Conservation (phyloP, 2,329 filamentous ascomycete genomes). For the Apiospora kogelbergensis region DNA sequence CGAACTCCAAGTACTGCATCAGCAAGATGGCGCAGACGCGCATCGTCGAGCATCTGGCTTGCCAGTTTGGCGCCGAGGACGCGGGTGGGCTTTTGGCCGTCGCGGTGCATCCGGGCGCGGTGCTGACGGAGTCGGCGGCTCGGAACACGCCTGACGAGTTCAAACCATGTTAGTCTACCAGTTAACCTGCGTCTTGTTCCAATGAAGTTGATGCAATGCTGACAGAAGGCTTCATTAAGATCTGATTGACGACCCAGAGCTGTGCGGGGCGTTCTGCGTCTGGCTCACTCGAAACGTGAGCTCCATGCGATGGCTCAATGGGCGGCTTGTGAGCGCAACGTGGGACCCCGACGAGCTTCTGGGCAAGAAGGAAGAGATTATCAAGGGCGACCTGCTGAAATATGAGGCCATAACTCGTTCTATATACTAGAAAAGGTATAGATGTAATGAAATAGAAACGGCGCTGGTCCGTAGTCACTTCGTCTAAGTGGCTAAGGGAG, state of each 20-base stretch:
- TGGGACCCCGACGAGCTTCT: neutral
- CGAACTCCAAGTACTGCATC: slow-evolving; percentile 3
- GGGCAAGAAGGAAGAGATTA: neutral
- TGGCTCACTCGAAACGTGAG: neutral
- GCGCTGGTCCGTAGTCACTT: neutral
- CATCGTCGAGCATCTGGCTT: neutral
- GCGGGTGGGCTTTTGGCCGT: neutral
- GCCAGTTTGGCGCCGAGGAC: neutral
- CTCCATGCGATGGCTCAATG: neutral
- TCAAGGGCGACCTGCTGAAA: neutral
- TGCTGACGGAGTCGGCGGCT: neutral
- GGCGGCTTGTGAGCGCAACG: neutral
- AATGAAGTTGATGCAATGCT: no score
- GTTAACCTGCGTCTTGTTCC: no score
- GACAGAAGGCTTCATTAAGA: neutral
- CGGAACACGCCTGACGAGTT: neutral
- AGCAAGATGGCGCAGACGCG: neutral
- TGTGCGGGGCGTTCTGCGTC: neutral
- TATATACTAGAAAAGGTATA: neutral
- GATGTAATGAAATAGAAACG: neutral
- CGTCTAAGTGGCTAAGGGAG: neutral
- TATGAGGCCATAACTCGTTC: neutral
- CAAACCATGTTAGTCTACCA: neutral
- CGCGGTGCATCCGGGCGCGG: neutral
- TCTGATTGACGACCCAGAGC: neutral